Conservation (phyloP, 1,139 yeast genomes). For the Scheffersomyces parashehatae region DNA sequence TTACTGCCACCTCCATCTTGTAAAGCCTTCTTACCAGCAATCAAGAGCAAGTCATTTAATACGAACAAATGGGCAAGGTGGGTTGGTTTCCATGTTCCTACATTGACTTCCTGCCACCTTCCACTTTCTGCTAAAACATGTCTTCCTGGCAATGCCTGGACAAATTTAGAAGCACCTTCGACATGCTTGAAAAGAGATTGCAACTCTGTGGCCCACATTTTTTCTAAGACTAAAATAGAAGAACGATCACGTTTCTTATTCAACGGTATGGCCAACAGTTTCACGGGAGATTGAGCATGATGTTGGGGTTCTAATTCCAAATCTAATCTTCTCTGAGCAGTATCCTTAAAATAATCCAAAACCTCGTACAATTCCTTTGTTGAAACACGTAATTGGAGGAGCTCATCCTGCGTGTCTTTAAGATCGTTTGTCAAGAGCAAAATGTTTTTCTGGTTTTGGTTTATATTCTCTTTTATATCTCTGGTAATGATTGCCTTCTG, state of each 20-base stretch:
- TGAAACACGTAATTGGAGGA: conserved; percentile 59
- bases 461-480: conserved; percentile 65
- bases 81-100: conserved; percentile 82
- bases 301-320: conserved; percentile 31
- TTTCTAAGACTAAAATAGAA: conserved; percentile 71
- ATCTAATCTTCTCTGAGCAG: conserved; percentile 63
- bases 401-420: conserved; percentile 60
- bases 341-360: conserved; percentile 64
- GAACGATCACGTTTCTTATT: conserved; percentile 52
- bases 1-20: conserved; percentile 26
- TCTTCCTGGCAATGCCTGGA: conserved; percentile 78
- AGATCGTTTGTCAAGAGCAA: conserved; percentile 68
- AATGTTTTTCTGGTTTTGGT: conserved; percentile 73
- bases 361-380: conserved; percentile 65
- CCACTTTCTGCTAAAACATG: conserved; percentile 80
- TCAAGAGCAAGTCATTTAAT: conserved; percentile 72
- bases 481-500: conserved; percentile 57
- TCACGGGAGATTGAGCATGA: conserved; percentile 2
- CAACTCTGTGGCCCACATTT: conserved; percentile 79
- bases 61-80: conserved; percentile 77
- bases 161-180: conserved; percentile 84
- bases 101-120: conserved; percentile 85
- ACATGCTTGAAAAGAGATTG: conserved; percentile 75
- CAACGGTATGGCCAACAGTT: neutral
- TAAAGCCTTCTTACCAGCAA: conserved; percentile 64